Evolutionary conservation across 768 basidiomycete species (phyloP).

Genomic region (Neoboletus magnificus): DNA sequence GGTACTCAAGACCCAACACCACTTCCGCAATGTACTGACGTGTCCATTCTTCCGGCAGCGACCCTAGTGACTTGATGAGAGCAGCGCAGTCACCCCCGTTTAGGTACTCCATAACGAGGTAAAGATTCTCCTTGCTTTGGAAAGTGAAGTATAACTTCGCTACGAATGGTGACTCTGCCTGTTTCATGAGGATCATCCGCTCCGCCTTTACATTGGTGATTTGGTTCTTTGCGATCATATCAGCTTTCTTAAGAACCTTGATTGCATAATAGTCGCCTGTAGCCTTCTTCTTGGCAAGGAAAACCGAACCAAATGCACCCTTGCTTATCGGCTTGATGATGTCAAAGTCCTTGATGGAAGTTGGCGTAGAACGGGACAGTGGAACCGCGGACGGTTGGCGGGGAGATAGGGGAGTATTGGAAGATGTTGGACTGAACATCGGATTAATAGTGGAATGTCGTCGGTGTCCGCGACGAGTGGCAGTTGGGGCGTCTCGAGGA

Average conservation of each 20-base stretch:
- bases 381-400: conserved; percentile 78
- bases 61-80: conserved; percentile 93
- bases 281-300: conserved; percentile 95
- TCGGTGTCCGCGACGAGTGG: conserved; percentile 57
- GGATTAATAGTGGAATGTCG: conserved; percentile 72
- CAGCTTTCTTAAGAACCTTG: conserved; percentile 99
- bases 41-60: conserved; percentile 94
- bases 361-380: conserved; percentile 71
- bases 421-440: conserved; percentile 52
- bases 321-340: conserved; percentile 99
- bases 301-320: conserved; percentile 97
- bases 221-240: conserved; percentile 99
- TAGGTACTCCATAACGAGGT: conserved; percentile 99
- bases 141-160: conserved; percentile 98
- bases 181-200: conserved; percentile 99
- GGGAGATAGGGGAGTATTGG: conserved; percentile 71
- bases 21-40: conserved; percentile 96
- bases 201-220: conserved; percentile 99
- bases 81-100: conserved; percentile 98
- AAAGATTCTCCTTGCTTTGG: conserved; percentile 98
- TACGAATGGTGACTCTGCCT: conserved; percentile 97
- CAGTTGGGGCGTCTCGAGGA: conserved; percentile 47
- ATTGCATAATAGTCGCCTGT: conserved; percentile 99
- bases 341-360: conserved; percentile 98
- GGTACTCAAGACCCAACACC: conserved; percentile 89